A percentile compares a stretch with the other conserved stretches of the same genome.
These are phyloP conservation scores for Talaromyces trachyspermus DNA, from an alignment of 495 filamentous ascomycete genomes.

Conservation along the genomic window DNA sequence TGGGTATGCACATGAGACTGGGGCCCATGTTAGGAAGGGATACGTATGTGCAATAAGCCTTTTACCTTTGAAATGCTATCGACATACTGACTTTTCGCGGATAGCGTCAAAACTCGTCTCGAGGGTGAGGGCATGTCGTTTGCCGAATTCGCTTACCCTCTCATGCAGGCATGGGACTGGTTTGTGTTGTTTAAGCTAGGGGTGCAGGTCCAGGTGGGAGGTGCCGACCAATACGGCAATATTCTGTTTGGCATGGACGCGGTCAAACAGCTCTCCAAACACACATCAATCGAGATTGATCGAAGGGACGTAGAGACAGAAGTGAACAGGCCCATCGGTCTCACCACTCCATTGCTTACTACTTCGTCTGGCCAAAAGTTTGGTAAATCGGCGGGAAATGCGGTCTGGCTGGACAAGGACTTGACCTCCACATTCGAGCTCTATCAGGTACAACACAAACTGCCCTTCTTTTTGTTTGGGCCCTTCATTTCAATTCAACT, in stretches of 20 bases:
- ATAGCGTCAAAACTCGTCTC: constrained; percentile 76
- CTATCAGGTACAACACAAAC: constrained; percentile 55
- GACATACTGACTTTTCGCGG: constrained; percentile 15
- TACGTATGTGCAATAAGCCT: constrained; percentile 53
- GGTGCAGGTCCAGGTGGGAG: constrained; percentile 81
- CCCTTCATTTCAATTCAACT: constrained; percentile 11
- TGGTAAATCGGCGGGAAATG: constrained; percentile 91
- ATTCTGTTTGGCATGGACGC: constrained; percentile 86
- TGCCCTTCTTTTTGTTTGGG: neutral
- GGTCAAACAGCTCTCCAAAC: constrained; percentile 61
- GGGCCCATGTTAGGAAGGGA: constrained; percentile 84
- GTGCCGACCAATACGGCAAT: constrained; percentile 94
- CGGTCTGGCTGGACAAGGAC: constrained; percentile 81
- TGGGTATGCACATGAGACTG: constrained; percentile 66
- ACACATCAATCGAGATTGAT: constrained; percentile 24
- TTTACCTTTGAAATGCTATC: neutral
- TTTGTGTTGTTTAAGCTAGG: constrained; percentile 66
- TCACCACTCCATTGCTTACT: constrained; percentile 86
- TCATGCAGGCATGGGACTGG: constrained; percentile 97
- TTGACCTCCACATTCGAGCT: constrained; percentile 79
- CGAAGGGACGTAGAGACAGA: constrained; percentile 24
- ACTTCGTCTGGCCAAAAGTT: constrained; percentile 83
- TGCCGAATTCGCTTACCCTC: constrained; percentile 85
- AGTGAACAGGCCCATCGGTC: constrained; percentile 57
- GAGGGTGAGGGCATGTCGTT: constrained; percentile 85